These are phyloP conservation scores for Crithidia brevicula DNA, from an alignment of 208 protist species.

Conservation along the genomic window DNA sequence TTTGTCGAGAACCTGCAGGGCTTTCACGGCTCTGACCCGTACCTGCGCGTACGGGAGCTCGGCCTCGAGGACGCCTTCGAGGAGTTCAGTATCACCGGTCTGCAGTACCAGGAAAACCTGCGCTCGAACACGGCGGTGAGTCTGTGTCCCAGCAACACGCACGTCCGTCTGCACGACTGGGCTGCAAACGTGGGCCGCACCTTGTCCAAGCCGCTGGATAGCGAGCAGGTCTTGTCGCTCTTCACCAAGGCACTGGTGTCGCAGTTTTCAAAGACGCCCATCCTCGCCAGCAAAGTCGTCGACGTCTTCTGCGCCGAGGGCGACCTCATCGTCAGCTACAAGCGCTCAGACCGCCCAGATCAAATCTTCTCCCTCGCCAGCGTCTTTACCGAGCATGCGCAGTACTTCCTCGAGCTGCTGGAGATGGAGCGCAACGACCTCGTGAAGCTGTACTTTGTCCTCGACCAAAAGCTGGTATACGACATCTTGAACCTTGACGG, in stretches of 20 bases:
- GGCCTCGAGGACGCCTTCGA: conserved; percentile 81
- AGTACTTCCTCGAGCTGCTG: conserved; percentile 74
- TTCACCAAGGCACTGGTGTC: conserved; percentile 85
- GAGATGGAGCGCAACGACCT: conserved; percentile 71
- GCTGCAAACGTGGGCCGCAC: conserved; percentile 43
- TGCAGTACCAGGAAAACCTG: conserved; percentile 85
- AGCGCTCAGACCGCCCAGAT: conserved; percentile 43
- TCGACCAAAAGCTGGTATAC: conserved; percentile 76
- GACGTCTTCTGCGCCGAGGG: conserved; percentile 84
- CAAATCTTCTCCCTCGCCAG: conserved; percentile 69
- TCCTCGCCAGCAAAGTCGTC: conserved; percentile 64
- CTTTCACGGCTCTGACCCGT: conserved; percentile 32
- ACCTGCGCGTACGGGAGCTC: conserved; percentile 51
- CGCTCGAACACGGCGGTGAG: conserved; percentile 46
- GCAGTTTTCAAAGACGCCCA: conserved; percentile 75
- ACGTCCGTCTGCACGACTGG: conserved; percentile 61
- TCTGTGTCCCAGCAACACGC: conserved; percentile 55
- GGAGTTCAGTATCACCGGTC: conserved; percentile 78
- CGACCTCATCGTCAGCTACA: conserved; percentile 78
- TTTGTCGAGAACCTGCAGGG: conserved; percentile 59
- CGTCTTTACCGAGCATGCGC: conserved; percentile 76
- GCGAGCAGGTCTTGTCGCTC: conserved; percentile 54
- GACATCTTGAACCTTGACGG: conserved; percentile 60
- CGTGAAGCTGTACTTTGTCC: conserved; percentile 67
- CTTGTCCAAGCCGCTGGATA: conserved; percentile 29